A percentile compares a stretch with the other conserved stretches of the same genome.
phyloP scores from a whole-genome alignment of 805 yeast species.

The Wickerhamiella kurtzmanii region DNA sequence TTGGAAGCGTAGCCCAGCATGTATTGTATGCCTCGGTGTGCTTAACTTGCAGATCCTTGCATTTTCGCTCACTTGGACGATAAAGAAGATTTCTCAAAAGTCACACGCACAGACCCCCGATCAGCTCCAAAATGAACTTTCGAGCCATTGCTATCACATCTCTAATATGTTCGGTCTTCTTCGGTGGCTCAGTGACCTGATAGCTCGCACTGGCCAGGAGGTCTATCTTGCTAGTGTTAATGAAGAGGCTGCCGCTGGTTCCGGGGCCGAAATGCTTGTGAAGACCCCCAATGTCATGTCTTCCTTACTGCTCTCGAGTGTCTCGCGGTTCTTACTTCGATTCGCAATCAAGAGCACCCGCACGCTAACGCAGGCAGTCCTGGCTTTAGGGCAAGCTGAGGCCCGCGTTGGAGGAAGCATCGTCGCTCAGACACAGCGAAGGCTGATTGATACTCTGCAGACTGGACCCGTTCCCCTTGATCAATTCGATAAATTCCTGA shows the following conservation, averaged over 20 bases:
- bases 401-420: slow-evolving; percentile 3
- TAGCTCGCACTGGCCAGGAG: slow-evolving; percentile 63
- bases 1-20: slow-evolving; percentile 33
- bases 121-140: slow-evolving; percentile 31
- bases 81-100: slow-evolving; percentile 28
- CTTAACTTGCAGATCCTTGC: slow-evolving; percentile 59
- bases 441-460: slow-evolving; percentile 10
- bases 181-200: slow-evolving; percentile 74
- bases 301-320: slow-evolving; percentile 25
- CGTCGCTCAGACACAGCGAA: slow-evolving; percentile 14
- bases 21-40: slow-evolving; percentile 45
- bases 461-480: slow-evolving; percentile 15
- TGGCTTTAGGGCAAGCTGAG: slow-evolving; percentile 11
- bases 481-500: slow-evolving; percentile 15
- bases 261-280: slow-evolving; percentile 4
- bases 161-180: slow-evolving; percentile 49
- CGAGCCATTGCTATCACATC: slow-evolving; percentile 21
- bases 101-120: slow-evolving; percentile 17
- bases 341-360: slow-evolving; percentile 28
- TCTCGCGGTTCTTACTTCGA: slow-evolving; percentile 26
- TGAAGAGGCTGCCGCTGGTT: slow-evolving; percentile 1
- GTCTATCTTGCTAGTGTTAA: slow-evolving; percentile 22
- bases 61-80: slow-evolving; percentile 57
- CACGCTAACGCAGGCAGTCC: slow-evolving; percentile 19
- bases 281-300: slow-evolving; percentile 18